phyloP scores from a whole-genome alignment of 768 basidiomycete genomes.

The Kondoa subrosea region DNA sequence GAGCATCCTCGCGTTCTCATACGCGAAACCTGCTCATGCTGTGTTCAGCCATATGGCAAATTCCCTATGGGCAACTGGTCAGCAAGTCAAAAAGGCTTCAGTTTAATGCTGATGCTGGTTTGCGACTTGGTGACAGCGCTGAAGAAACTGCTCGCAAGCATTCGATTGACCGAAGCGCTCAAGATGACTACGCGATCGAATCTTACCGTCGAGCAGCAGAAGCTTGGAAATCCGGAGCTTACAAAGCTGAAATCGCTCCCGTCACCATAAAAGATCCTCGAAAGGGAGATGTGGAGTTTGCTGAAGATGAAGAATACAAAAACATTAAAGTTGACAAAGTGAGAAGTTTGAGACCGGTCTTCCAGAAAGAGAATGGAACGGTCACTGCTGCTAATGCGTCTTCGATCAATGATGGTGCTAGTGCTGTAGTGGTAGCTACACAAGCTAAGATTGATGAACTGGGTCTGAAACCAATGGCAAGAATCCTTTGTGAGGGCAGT shows the following conservation, averaged over 20 bases:
- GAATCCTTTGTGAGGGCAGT: conserved; percentile 60
- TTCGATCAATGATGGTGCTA: conserved; percentile 73
- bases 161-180: conserved; percentile 64
- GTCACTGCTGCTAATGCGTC: conserved; percentile 97
- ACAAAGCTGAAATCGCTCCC: conserved; percentile 72
- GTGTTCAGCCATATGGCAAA: conserved; percentile 3
- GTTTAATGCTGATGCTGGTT: background rate
- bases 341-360: conserved; percentile 68
- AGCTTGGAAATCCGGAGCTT: conserved; percentile 74
- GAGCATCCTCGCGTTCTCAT: background rate
- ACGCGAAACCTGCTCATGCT: background rate
- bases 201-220: conserved; percentile 85
- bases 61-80: conserved; percentile 94
- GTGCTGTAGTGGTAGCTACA: conserved; percentile 84
- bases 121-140: too few relatives aligned
- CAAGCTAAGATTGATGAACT: conserved; percentile 81
- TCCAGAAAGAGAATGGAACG: conserved; percentile 59
- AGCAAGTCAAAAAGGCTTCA: background rate
- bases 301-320: conserved; percentile 97
- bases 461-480: conserved; percentile 80
- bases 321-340: conserved; percentile 89
- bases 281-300: conserved; percentile 65
- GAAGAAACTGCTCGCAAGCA: conserved; percentile 69
- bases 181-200: conserved; percentile 80
- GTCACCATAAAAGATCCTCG: conserved; percentile 69